Conservation (phyloP, 208 protist species). For the Acanthamoeba castellanii region DNA sequence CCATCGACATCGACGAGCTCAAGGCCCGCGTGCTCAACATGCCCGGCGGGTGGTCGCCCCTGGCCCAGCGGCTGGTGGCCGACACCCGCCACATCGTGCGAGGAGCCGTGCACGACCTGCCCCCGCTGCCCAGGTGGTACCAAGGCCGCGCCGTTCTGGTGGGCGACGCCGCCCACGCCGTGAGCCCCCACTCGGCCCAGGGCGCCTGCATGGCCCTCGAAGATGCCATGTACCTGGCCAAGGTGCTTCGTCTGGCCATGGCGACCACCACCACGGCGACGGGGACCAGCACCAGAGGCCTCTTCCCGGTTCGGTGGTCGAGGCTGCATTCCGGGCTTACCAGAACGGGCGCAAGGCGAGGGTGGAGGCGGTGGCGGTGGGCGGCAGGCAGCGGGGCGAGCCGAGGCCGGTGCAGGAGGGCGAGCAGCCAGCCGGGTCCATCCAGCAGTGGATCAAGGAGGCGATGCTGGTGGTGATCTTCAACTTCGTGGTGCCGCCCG, state of each 20-base stretch:
- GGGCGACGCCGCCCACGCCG: slow-evolving; percentile 12
- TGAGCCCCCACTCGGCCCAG: slow-evolving; percentile 26
- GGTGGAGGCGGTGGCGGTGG: background rate
- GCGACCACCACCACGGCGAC: background rate
- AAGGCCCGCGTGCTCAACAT: background rate
- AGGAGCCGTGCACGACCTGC: background rate
- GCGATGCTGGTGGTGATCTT: background rate
- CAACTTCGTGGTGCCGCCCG: background rate
- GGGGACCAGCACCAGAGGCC: background rate
- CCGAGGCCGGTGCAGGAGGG: background rate
- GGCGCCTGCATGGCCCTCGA: slow-evolving; percentile 4
- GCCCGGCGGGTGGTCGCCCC: background rate
- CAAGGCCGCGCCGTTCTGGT: background rate
- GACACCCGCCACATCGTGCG: background rate
- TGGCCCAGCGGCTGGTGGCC: background rate
- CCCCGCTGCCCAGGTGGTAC: background rate
- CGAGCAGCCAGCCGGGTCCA: background rate
- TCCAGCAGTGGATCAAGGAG: background rate
- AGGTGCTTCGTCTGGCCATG: background rate
- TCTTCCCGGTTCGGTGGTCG: background rate
- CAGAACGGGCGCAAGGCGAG: background rate
- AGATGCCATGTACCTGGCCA: slow-evolving; percentile 25
- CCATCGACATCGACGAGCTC: background rate
- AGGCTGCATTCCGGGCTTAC: background rate
- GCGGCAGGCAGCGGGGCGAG: background rate